phyloP scores from a whole-genome alignment of 345 rosid genomes.

The Salix koriyanagi region DNA sequence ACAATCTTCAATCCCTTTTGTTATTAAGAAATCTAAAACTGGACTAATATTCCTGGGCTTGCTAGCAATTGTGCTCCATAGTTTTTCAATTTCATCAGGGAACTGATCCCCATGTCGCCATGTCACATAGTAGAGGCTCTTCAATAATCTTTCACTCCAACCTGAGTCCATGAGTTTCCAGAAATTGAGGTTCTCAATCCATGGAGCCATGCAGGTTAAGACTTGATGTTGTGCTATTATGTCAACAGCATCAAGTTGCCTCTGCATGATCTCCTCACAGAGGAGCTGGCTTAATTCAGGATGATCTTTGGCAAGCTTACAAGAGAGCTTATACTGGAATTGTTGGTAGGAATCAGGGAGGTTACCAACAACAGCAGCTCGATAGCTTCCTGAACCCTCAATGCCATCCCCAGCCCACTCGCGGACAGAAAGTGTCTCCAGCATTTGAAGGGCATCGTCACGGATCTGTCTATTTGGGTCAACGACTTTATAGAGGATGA shows the following conservation, averaged over 20 bases:
- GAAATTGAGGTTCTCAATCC: conserved; percentile 98
- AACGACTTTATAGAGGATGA: conserved; percentile 95
- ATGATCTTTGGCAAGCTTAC: conserved; percentile 96
- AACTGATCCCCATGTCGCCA: conserved; percentile 99
- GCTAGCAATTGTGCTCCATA: conserved; percentile 98
- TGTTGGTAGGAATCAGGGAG: conserved; percentile 99
- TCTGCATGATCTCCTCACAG: conserved; percentile 98
- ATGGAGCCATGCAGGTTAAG: conserved; percentile 99
- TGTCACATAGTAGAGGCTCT: conserved; percentile 97
- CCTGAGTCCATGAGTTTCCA: conserved; percentile 99
- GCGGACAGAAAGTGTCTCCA: conserved; percentile 94
- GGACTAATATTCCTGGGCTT: conserved; percentile 94
- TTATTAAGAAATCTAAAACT: conserved; percentile 89
- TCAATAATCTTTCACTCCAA: conserved; percentile 92
- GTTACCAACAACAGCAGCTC: conserved; percentile 98
- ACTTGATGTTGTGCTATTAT: conserved; percentile 99
- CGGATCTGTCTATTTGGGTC: conserved; percentile 97
- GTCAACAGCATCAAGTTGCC: conserved; percentile 98
- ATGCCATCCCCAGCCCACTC: conserved; percentile 97
- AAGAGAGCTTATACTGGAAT: conserved; percentile 92
- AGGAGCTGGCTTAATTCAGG: conserved; percentile 94
- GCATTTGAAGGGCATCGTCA: conserved; percentile 99
- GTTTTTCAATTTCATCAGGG: conserved; percentile 98
- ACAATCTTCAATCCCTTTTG: conserved; percentile 96
- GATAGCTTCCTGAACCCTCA: conserved; percentile 89